Evolutionary conservation across 148 eudicot species (phyloP).

Genomic region (Cornus florida): DNA sequence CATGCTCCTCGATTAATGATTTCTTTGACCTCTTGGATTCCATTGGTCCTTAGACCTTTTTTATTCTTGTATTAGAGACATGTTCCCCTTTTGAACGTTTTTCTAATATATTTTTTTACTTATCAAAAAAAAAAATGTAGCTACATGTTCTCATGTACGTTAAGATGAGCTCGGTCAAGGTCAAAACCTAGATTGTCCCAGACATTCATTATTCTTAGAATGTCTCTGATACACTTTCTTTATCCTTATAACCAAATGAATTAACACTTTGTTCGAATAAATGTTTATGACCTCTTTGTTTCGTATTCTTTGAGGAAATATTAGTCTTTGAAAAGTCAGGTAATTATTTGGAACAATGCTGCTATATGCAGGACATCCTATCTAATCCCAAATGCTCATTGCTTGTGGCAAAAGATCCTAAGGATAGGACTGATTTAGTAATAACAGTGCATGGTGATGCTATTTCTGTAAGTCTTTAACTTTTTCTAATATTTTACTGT

Average conservation of each 20-base stretch:
- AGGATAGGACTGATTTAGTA: slow-evolving; percentile 88
- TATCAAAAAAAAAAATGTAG: too few relatives aligned
- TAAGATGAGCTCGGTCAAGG: neutral
- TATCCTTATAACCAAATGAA: neutral
- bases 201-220: neutral
- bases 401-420: slow-evolving; percentile 93
- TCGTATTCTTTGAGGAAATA: neutral
- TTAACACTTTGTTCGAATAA: neutral
- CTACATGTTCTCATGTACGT: neutral
- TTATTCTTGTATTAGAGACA: too few relatives aligned
- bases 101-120: too few relatives aligned
- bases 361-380: slow-evolving; percentile 68
- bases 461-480: slow-evolving; percentile 56
- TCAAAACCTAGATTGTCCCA: neutral
- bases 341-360: neutral
- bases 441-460: slow-evolving; percentile 93
- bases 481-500: neutral
- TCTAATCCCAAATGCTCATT: slow-evolving; percentile 85
- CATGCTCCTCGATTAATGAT: too few relatives aligned
- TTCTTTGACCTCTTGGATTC: too few relatives aligned
- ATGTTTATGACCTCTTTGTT: neutral
- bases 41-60: too few relatives aligned
- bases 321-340: neutral
- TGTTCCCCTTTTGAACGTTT: too few relatives aligned
- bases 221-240: neutral